Evolutionary conservation across 1,284 basidiomycete genomes (phyloP).

Genomic region (Mycena citricolor): DNA sequence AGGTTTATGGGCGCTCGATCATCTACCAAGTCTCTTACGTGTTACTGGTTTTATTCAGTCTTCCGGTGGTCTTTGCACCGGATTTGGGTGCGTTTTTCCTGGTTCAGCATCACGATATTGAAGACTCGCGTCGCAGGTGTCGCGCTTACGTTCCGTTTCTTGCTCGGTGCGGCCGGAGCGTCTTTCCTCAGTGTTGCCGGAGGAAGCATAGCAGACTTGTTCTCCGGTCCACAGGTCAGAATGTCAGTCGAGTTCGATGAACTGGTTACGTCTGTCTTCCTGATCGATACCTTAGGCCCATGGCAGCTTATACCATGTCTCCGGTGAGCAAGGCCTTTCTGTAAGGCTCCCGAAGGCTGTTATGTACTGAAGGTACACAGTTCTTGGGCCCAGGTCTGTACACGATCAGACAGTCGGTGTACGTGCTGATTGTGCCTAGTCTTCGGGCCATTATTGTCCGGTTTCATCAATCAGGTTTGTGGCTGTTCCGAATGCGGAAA

Average conservation of each 20-base stretch:
- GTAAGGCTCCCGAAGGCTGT: background rate
- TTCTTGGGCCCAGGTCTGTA: constrained; percentile 72
- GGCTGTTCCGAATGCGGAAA: constrained; percentile 17
- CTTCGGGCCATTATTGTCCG: constrained; percentile 62
- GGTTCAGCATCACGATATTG: background rate
- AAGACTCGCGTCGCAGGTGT: constrained; percentile 38
- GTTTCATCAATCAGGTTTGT: constrained; percentile 45
- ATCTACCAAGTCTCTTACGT: constrained; percentile 54
- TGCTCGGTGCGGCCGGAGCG: constrained; percentile 68
- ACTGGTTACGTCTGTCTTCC: no score
- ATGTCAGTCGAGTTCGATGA: constrained; percentile 46
- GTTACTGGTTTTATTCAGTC: constrained; percentile 53
- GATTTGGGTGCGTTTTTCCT: constrained; percentile 44
- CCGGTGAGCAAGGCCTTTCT: constrained; percentile 33
- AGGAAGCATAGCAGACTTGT: constrained; percentile 77
- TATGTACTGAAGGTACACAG: no score
- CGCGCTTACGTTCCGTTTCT: constrained; percentile 68
- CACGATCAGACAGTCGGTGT: background rate
- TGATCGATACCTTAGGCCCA: constrained; percentile 58
- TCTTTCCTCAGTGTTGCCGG: constrained; percentile 82
- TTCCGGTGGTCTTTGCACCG: constrained; percentile 69
- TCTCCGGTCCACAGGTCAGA: constrained; percentile 60
- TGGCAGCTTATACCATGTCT: constrained; percentile 71
- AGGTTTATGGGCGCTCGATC: constrained; percentile 55
- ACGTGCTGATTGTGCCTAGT: constrained; percentile 4